Evolutionary conservation across 1,284 basidiomycete genomes (phyloP), one percentile per base, ranked within the genome.

Genomic region (Boletus subluridellus): DNA sequence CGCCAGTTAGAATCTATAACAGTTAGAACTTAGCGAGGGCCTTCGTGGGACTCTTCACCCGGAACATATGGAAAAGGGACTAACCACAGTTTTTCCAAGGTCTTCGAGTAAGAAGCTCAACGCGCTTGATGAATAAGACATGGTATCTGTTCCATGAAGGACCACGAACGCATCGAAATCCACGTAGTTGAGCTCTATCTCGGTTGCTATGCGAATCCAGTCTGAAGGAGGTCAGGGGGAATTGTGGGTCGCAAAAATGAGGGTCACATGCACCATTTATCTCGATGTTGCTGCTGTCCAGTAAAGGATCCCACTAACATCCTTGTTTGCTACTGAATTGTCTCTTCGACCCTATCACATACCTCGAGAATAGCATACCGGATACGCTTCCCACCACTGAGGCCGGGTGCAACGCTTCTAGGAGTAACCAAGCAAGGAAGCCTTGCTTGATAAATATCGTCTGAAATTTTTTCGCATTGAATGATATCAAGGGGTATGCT

Each of bases 111-210:
- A 75, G 74, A 96, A 96, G 67, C 90, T 91, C 41, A 95, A 79
- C 2, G 93, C 92, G 49, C 90, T 93, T 2, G 92, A 85, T 3
- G 89, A 90, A 73, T 94, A 95, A 2, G 88, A 84, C 91, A 95
- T 95, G 0, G 94, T 95, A 67, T 95, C 93, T n/a, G 92, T 94
- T 39, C 94, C 94, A 71, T 97, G 94, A 11, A 97, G 77, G 35
- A 97, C 79, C 30, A 97, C 87, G 69, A 97, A 97, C 0, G 90
- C 92, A 68, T 97, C 94, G 68, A 93, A 97, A 21, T 78, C 71
- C 49, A 76, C 67, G 66, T 95, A 95, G 70, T 96, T 96, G 52
- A 94, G 82, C 67, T 95, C 92, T 60, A 97, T 94, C 69, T 97
- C 95, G 6, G 85, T 87, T 0, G 92, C 90, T 41, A 97, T 88